Evolutionary conservation across 257 asterid genomes (phyloP).

Genomic region (Nicotiana benthamiana): DNA sequence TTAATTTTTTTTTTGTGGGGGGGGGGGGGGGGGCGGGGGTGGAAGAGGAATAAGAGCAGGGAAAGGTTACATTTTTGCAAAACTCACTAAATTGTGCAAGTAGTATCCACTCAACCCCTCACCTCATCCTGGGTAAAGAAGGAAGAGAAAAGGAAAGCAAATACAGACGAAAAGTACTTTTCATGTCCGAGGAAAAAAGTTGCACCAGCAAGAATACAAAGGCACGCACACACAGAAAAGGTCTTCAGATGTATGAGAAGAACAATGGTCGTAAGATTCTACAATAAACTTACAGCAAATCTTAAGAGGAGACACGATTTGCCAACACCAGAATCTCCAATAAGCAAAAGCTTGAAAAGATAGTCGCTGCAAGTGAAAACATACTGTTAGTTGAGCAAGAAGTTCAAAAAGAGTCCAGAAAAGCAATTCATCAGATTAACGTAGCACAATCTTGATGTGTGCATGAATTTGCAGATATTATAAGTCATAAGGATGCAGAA

Average conservation of each 20-base stretch:
- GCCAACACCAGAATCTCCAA: constrained; percentile 76
- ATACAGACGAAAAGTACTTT: not conserved
- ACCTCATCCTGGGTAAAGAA: not conserved
- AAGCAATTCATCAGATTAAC: not conserved
- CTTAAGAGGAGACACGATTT: constrained; percentile 71
- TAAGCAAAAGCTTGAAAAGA: constrained; percentile 68
- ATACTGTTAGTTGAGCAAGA: not conserved
- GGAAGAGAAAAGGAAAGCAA: not conserved
- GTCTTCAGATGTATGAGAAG: not conserved
- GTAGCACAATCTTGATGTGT: not conserved
- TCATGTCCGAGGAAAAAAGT: not conserved
- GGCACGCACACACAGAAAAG: not conserved
- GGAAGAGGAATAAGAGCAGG: not conserved
- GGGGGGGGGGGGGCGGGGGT: no score
- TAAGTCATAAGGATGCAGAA: not conserved
- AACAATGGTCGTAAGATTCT: not conserved
- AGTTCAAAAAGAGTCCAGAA: not conserved
- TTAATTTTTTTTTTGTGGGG: not conserved
- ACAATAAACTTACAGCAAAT: constrained; percentile 54
- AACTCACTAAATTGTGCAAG: not conserved
- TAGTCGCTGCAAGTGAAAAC: constrained; percentile 39
- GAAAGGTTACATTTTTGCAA: not conserved
- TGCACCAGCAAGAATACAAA: not conserved
- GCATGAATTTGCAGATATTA: not conserved
- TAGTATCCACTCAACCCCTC: not conserved